Percentiles rank a stretch among this genome's conserved stretches.
phyloP scores from a whole-genome alignment of 2,329 filamentous ascomycete genomes.

The Aspergillus ruber region DNA sequence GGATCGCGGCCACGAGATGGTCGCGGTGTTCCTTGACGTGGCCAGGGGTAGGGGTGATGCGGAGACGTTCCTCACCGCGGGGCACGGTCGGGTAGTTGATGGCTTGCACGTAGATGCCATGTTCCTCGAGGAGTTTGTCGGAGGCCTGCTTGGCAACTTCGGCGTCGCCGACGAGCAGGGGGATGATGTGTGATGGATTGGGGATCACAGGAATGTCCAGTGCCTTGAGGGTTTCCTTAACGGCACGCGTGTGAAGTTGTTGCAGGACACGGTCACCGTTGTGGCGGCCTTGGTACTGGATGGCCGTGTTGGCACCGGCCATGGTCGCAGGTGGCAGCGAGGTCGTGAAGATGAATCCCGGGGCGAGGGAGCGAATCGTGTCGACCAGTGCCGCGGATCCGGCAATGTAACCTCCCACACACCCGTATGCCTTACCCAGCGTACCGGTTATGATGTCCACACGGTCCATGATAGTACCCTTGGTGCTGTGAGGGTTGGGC shows the following conservation, averaged over 20 bases:
- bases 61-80: slow-evolving; percentile 92
- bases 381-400: slow-evolving; percentile 82
- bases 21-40: slow-evolving; percentile 80
- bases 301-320: slow-evolving; percentile 85
- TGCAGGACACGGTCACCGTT: slow-evolving; percentile 84
- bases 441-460: slow-evolving; percentile 97
- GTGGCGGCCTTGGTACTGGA: slow-evolving; percentile 86
- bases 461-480: slow-evolving; percentile 87
- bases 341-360: slow-evolving; percentile 98
- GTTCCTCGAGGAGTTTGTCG: slow-evolving; percentile 81
- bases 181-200: slow-evolving; percentile 94
- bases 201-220: slow-evolving; percentile 93
- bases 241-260: slow-evolving; percentile 90
- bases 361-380: slow-evolving; percentile 85
- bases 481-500: slow-evolving; percentile 31
- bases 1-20: slow-evolving; percentile 74
- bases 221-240: slow-evolving; percentile 74
- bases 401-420: slow-evolving; percentile 95
- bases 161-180: slow-evolving; percentile 87
- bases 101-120: slow-evolving; percentile 93
- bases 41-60: slow-evolving; percentile 92
- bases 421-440: slow-evolving; percentile 94
- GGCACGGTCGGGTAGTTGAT: slow-evolving; percentile 99
- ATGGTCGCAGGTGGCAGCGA: slow-evolving; percentile 93
- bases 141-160: slow-evolving; percentile 87